phyloP scores from a whole-genome alignment of 192 early-diverging fungal genomes.

The Dimargaris verticillata region DNA sequence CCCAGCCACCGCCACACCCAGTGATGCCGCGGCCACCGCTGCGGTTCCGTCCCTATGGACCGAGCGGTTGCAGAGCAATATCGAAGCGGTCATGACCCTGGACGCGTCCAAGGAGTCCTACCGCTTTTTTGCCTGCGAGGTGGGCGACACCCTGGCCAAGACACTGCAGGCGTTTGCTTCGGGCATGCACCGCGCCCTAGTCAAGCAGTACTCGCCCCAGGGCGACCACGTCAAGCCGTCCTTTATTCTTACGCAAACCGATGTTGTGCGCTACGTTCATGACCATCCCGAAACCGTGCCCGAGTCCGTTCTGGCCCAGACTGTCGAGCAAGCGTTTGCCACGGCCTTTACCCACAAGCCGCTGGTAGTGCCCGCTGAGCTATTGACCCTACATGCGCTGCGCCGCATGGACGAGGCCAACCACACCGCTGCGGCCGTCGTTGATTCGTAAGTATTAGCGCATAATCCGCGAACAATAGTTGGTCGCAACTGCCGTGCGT shows the following conservation, averaged over 20 bases:
- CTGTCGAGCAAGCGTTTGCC: constrained; percentile 2
- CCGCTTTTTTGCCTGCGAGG: constrained; percentile 7
- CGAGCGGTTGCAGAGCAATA: constrained; percentile 1
- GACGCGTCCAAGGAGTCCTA: constrained; percentile 1
- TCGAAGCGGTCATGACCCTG: constrained; percentile 11
- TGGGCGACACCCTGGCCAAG: neutral
- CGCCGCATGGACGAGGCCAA: constrained; percentile 30
- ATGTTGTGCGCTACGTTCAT: constrained; percentile 33
- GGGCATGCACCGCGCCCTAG: constrained; percentile 38
- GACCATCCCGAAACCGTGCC: constrained; percentile 23
- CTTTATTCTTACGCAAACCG: constrained; percentile 42
- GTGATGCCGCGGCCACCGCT: neutral
- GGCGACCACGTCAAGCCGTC: constrained; percentile 13
- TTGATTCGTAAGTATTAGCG: constrained; percentile 21
- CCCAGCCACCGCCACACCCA: neutral
- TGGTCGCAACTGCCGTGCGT: neutral
- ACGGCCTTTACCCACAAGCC: constrained; percentile 11
- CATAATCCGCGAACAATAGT: neutral
- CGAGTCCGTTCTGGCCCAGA: neutral
- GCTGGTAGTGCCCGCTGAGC: constrained; percentile 19
- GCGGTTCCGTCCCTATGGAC: neutral
- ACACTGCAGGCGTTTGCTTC: constrained; percentile 25
- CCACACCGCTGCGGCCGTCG: constrained; percentile 36
- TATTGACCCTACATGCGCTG: constrained; percentile 34
- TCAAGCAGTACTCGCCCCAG: constrained; percentile 24